Conservation (phyloP, 805 yeast species). For the Saturnispora quitensis region DNA sequence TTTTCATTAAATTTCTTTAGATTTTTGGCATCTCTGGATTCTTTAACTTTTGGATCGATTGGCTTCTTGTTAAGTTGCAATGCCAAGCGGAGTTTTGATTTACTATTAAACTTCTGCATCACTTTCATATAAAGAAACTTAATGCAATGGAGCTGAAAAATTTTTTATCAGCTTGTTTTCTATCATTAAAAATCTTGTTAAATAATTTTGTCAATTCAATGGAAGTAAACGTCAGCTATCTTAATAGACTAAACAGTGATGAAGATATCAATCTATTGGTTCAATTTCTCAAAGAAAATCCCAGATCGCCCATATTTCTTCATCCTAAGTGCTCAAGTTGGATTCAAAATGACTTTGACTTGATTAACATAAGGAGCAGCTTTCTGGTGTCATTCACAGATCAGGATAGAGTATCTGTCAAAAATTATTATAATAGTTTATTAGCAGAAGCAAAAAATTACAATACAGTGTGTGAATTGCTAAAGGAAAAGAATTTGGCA, state of each 20-base stretch:
- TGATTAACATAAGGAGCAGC: neutral
- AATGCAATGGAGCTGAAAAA: neutral
- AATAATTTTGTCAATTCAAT: neutral
- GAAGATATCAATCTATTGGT: neutral
- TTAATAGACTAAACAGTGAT: neutral
- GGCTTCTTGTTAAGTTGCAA: constrained; percentile 7
- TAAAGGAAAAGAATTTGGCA: constrained; percentile 1
- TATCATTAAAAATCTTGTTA: neutral
- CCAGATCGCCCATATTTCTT: constrained; percentile 1
- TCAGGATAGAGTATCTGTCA: neutral
- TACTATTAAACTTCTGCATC: constrained; percentile 2
- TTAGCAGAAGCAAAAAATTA: neutral
- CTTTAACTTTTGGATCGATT: constrained; percentile 6
- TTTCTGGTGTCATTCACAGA: neutral
- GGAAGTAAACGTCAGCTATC: neutral
- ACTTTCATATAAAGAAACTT: neutral
- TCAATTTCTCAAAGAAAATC: neutral
- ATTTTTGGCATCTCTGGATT: constrained; percentile 2
- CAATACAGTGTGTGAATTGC: neutral
- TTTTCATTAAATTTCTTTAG: constrained; percentile 15
- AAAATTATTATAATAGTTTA: neutral
- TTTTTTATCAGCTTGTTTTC: neutral
- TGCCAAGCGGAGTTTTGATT: constrained; percentile 3
- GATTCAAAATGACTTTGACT: neutral
- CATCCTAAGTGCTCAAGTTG: constrained; percentile 1